phyloP scores from a whole-genome alignment of 495 filamentous ascomycete genomes.

The Neurospora sp. region DNA sequence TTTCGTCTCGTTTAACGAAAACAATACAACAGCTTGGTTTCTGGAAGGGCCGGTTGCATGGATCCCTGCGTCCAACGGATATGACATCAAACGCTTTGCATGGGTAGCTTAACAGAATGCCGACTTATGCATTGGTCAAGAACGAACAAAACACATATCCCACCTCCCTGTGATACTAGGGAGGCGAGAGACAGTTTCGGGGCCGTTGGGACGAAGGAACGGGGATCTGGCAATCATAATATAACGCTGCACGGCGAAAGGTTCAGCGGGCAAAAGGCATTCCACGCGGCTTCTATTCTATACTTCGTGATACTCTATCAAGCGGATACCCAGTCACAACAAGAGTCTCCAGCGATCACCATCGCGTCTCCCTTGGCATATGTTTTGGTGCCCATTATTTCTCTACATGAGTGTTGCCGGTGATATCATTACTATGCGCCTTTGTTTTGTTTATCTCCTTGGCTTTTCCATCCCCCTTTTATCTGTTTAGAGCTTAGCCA shows the following conservation, averaged over 20 bases:
- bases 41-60: constrained; percentile 23
- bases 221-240: neutral
- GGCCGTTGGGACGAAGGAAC: neutral
- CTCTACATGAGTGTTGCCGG: neutral
- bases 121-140: constrained; percentile 21
- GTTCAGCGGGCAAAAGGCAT: neutral
- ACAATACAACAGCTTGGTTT: constrained; percentile 18
- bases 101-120: constrained; percentile 27
- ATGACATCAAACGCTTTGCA: constrained; percentile 15
- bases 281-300: neutral
- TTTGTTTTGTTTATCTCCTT: neutral
- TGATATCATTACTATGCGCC: neutral
- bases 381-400: neutral
- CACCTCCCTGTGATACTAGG: neutral
- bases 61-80: constrained; percentile 16
- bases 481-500: constrained; percentile 50
- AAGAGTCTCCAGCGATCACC: neutral
- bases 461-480: neutral
- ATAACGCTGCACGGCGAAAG: neutral
- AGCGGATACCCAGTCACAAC: neutral
- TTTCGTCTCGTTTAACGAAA: constrained; percentile 14
- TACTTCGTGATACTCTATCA: neutral
- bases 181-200: neutral
- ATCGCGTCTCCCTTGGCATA: neutral
- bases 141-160: neutral